phyloP scores from a whole-genome alignment of 2,329 filamentous ascomycete species.

The Penicillium corylophilum region DNA sequence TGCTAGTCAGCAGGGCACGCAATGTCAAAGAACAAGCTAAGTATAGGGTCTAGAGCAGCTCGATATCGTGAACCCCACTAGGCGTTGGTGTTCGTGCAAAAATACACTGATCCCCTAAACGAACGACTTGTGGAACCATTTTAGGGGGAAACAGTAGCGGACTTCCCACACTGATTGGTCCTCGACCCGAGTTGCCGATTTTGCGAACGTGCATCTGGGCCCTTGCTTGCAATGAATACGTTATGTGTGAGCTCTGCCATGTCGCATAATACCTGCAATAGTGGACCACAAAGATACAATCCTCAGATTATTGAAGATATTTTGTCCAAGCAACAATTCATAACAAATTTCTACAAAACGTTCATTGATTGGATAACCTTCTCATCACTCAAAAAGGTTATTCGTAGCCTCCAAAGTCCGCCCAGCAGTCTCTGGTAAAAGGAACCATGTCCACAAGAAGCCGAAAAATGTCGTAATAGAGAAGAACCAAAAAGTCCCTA shows the following conservation, averaged over 20 bases:
- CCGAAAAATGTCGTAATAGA: conserved; percentile 65
- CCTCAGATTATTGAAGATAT: background rate
- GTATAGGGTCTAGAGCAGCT: too few relatives aligned
- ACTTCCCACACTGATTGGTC: background rate
- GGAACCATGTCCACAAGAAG: conserved; percentile 66
- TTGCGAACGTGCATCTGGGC: background rate
- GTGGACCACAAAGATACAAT: background rate
- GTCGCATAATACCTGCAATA: background rate
- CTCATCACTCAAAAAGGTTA: conserved; percentile 2
- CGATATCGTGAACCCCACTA: too few relatives aligned
- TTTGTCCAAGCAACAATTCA: background rate
- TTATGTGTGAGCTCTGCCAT: background rate
- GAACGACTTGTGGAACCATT: too few relatives aligned
- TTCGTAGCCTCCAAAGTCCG: conserved; percentile 34
- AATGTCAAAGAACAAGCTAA: too few relatives aligned
- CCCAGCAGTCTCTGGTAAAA: conserved; percentile 69
- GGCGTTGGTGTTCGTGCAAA: too few relatives aligned
- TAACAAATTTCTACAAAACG: background rate
- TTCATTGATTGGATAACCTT: too few relatives aligned
- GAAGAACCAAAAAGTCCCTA: conserved; percentile 76
- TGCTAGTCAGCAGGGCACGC: too few relatives aligned
- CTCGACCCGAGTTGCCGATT: background rate
- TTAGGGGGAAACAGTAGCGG: background rate
- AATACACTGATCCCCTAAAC: too few relatives aligned
- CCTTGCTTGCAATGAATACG: too few relatives aligned